Evolutionary conservation across 805 yeast species (phyloP).

Genomic region (Cyberlindnera bimundalis): DNA sequence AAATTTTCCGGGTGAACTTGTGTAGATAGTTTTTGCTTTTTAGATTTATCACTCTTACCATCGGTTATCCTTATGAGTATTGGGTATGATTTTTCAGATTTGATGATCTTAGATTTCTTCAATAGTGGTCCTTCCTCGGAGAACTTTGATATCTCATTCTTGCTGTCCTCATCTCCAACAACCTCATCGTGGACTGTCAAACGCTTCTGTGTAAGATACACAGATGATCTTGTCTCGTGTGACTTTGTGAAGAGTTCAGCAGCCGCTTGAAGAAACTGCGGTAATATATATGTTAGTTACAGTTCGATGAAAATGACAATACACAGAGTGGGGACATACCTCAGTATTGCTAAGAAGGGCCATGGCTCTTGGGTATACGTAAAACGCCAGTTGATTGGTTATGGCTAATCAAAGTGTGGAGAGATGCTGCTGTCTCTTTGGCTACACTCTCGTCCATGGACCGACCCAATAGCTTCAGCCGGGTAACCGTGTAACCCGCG

Average conservation of each 20-base stretch:
- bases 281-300: background rate
- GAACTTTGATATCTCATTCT: conserved; percentile 26
- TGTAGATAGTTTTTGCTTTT: conserved; percentile 65
- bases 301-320: background rate
- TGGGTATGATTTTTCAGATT: conserved; percentile 42
- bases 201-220: conserved; percentile 60
- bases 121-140: conserved; percentile 18
- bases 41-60: conserved; percentile 48
- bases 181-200: conserved; percentile 31
- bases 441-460: background rate
- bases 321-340: conserved; percentile 18
- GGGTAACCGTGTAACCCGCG: background rate
- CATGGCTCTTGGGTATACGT: too few relatives aligned
- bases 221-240: conserved; percentile 44
- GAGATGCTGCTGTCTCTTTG: too few relatives aligned
- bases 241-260: conserved; percentile 28
- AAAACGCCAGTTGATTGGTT: too few relatives aligned
- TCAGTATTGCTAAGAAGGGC: conserved; percentile 22
- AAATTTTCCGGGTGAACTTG: conserved; percentile 59
- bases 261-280: conserved; percentile 26
- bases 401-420: too few relatives aligned
- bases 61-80: conserved; percentile 66
- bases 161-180: conserved; percentile 21
- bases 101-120: conserved; percentile 29
- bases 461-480: too few relatives aligned